Conservation (phyloP, 2,329 filamentous ascomycete genomes). For the Colletotrichum trifolii region DNA sequence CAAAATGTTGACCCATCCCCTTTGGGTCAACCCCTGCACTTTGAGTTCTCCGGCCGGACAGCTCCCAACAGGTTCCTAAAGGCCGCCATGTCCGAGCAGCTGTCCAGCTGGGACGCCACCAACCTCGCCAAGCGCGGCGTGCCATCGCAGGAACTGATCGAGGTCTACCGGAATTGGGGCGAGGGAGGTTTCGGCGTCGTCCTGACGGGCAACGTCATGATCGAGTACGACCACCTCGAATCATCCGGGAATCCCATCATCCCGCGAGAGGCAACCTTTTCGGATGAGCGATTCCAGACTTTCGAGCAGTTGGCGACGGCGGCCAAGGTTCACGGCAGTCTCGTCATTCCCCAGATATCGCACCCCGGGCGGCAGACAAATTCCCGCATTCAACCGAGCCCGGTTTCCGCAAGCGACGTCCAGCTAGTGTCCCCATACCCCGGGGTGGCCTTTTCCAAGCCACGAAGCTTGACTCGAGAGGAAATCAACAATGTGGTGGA, state of each 20-base stretch:
- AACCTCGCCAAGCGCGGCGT: slow-evolving; percentile 60
- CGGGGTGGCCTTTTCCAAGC: slow-evolving; percentile 55
- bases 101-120: slow-evolving; percentile 69
- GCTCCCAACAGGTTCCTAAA: slow-evolving; percentile 75
- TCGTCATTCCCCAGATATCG: slow-evolving; percentile 70
- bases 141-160: slow-evolving; percentile 52
- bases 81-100: slow-evolving; percentile 72
- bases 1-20: neutral
- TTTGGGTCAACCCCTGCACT: slow-evolving; percentile 58
- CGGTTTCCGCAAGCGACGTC: slow-evolving; percentile 55
- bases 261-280: no score
- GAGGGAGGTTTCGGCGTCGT: slow-evolving; percentile 59
- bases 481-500: slow-evolving; percentile 69
- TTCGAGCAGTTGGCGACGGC: slow-evolving; percentile 67
- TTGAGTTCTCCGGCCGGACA: slow-evolving; percentile 61
- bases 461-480: slow-evolving; percentile 61
- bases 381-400: slow-evolving; percentile 46
- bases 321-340: slow-evolving; percentile 67
- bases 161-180: slow-evolving; percentile 64
- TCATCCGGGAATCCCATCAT: slow-evolving; percentile 68
- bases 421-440: slow-evolving; percentile 40
- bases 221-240: slow-evolving; percentile 69
- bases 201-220: slow-evolving; percentile 72
- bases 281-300: slow-evolving; percentile 68
- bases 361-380: slow-evolving; percentile 70